Evolutionary conservation across 78 protist genomes (phyloP), one percentile per base, ranked within the genome.

Genomic region (Dictyostelium citrinum): DNA sequence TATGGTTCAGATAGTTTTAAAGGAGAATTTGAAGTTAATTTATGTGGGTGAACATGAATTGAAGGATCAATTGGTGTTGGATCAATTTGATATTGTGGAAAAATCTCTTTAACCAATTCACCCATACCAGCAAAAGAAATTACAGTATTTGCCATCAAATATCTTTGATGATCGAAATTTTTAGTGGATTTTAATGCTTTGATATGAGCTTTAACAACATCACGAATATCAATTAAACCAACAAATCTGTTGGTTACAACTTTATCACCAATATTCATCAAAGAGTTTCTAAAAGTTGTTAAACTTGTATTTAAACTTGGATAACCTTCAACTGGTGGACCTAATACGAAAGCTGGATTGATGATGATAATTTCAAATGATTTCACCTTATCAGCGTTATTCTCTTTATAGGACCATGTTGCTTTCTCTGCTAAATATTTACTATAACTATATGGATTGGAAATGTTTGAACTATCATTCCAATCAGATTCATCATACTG

Each of bases 221-320:
- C 91, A 12, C 81, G 70, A 20, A 84, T 61, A 75, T 84, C 91
- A 3, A 72, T 43, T 45, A 84, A n/a, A 84, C 91, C 91, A 37
- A 84, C 81, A 1, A 75, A 16, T 33, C 49, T n/a, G 14, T 12
- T 45, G 14, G 10, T 4, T 3, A 46, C 68, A 0, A 16, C 33
- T 12, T 3, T 41, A 27, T 70, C 45, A 33, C 77, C 37, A 11
- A 27, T 11, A 0, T 64, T 64, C 37, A 14, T 33, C 17, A 70
- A 17, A 10, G 77, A 70, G 6, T 70, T 17, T 70, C 77, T 70
- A 33, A 70, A 70, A 12, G 77, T 70, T 16, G 77, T 33, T 45
- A 77, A 46, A 14, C 60, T 37, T 41, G 91, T 84, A 22, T 84
- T 84, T 22, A 84, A 9, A 27, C 43, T 27, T 41, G 45, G 68